A percentile compares a stretch with the other conserved stretches of the same genome.
Evolutionary conservation across 805 yeast species (phyloP).

Genomic region (Candida oleophila): DNA sequence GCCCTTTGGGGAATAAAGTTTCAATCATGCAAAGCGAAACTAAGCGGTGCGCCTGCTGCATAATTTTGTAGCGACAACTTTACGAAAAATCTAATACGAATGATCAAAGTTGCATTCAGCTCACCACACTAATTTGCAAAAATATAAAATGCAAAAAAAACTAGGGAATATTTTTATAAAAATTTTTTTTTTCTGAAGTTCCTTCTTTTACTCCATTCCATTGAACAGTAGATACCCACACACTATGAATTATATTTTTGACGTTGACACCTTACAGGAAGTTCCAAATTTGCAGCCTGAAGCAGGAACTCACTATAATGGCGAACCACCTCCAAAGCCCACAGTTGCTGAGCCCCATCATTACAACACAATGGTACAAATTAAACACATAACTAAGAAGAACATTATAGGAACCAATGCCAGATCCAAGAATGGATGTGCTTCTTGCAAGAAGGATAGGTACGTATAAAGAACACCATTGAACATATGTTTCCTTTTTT

Average conservation of each 20-base stretch:
- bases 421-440: conserved; percentile 21
- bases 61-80: no score
- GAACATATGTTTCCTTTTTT: no score
- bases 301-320: neutral
- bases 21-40: neutral
- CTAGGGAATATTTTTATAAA: no score
- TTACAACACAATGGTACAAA: neutral
- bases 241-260: neutral
- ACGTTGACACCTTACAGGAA: neutral
- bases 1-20: neutral
- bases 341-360: neutral
- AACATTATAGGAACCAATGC: conserved; percentile 3
- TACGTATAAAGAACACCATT: no score
- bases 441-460: conserved; percentile 17
- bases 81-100: no score
- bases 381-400: neutral
- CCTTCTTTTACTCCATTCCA: neutral
- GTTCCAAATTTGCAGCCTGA: neutral
- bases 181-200: neutral
- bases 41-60: no score
- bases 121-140: no score
- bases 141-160: no score
- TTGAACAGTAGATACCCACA: neutral
- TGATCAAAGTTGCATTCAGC: no score
- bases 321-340: neutral